phyloP scores from a whole-genome alignment of 78 protist species.

The slime mould (Dictyostelium discoideum) region DNA sequence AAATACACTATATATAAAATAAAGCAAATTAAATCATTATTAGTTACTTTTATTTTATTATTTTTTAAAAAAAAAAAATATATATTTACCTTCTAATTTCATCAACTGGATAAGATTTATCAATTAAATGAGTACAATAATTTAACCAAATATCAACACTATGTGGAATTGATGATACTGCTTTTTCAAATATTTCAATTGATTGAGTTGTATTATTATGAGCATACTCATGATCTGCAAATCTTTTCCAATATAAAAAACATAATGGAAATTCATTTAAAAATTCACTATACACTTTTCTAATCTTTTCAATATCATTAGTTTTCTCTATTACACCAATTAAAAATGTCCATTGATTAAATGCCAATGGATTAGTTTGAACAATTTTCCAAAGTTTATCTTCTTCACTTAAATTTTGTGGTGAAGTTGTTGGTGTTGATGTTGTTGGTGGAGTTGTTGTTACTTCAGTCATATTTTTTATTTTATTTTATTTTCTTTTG shows the following conservation, averaged over 20 bases:
- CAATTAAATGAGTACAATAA: constrained; percentile 1
- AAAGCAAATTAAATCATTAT: too few species aligned
- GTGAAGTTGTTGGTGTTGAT: neutral
- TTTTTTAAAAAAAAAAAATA: too few species aligned
- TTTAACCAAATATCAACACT: constrained; percentile 22
- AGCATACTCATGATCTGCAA: constrained; percentile 15
- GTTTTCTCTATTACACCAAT: neutral
- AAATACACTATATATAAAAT: neutral
- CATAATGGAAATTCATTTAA: constrained; percentile 17
- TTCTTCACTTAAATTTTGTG: constrained; percentile 1
- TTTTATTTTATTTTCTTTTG: neutral
- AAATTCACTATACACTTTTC: constrained; percentile 20
- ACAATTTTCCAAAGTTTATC: constrained; percentile 9
- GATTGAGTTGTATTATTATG: neutral
- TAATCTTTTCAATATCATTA: neutral
- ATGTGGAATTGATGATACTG: neutral
- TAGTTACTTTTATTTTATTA: neutral
- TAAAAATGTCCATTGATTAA: constrained; percentile 16
- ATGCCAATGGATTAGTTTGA: neutral
- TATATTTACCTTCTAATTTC: neutral
- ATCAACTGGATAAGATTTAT: neutral
- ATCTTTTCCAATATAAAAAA: constrained; percentile 37
- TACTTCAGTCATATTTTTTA: neutral
- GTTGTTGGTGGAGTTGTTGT: neutral
- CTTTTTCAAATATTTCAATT: neutral